Evolutionary conservation across 2,329 filamentous ascomycete species (phyloP).

Genomic region (Hypoxylon sp.): DNA sequence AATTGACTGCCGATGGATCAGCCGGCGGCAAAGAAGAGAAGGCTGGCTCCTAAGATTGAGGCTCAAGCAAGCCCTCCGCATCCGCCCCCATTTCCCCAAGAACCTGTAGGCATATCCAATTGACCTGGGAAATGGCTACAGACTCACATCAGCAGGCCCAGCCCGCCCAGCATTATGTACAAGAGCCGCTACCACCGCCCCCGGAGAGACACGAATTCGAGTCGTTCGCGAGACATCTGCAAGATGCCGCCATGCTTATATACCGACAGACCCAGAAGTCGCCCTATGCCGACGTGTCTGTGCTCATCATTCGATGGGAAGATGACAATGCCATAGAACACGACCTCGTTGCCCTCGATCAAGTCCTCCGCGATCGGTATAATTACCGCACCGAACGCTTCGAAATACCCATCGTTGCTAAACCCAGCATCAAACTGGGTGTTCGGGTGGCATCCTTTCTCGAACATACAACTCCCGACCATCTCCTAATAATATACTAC

Average conservation of each 20-base stretch:
- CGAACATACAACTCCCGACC: constrained; percentile 67
- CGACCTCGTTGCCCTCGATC: constrained; percentile 67
- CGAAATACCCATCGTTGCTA: constrained; percentile 69
- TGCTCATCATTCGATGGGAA: constrained; percentile 72
- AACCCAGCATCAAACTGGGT: constrained; percentile 71
- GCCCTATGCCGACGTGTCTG: constrained; percentile 69
- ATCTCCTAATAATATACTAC: constrained; percentile 74
- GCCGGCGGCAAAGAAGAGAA: constrained; percentile 56
- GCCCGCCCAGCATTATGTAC: constrained; percentile 46
- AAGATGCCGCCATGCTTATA: constrained; percentile 76
- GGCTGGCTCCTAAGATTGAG: constrained; percentile 53
- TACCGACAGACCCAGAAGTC: constrained; percentile 70
- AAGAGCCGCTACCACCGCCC: constrained; percentile 48
- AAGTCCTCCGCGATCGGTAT: constrained; percentile 69
- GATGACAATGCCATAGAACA: constrained; percentile 66
- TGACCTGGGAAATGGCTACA: constrained; percentile 21
- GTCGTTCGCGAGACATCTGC: constrained; percentile 73
- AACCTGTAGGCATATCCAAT: constrained; percentile 46
- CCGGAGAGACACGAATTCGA: constrained; percentile 72
- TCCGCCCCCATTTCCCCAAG: constrained; percentile 46
- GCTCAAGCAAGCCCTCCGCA: constrained; percentile 49
- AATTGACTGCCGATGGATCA: constrained; percentile 49
- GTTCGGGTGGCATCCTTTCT: constrained; percentile 70
- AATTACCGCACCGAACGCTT: constrained; percentile 71
- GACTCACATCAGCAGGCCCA: constrained; percentile 38